A percentile compares a stretch with the other conserved stretches of the same genome.
phyloP scores from a whole-genome alignment of 768 basidiomycete species.

The Xerocomus potaroensis region DNA sequence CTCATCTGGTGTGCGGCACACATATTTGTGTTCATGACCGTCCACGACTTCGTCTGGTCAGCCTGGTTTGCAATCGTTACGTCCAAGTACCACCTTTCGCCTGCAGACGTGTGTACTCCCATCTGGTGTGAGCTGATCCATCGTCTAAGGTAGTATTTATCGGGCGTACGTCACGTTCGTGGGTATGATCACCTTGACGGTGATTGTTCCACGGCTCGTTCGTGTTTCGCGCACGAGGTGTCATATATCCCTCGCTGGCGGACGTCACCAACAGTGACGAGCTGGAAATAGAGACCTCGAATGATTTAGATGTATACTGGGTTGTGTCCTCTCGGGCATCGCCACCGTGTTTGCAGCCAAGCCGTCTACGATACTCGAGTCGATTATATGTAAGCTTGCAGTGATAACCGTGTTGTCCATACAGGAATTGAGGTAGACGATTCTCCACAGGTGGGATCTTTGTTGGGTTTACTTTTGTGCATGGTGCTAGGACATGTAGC shows the following conservation, averaged over 20 bases:
- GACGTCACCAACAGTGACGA: constrained; percentile 1
- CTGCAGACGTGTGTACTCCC: constrained; percentile 19
- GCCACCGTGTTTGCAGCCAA: constrained; percentile 12
- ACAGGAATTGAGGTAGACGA: background rate
- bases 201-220: constrained; percentile 22
- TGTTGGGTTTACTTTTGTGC: constrained; percentile 12
- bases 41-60: constrained; percentile 6
- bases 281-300: constrained; percentile 10
- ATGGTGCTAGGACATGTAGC: constrained; percentile 19
- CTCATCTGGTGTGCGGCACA: constrained; percentile 29
- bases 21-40: constrained; percentile 18
- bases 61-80: constrained; percentile 25
- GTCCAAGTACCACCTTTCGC: constrained; percentile 24
- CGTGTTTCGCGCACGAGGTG: constrained; percentile 17
- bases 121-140: background rate
- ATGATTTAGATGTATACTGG: constrained; percentile 26
- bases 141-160: constrained; percentile 26
- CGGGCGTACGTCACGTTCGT: constrained; percentile 16
- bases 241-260: background rate
- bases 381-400: constrained; percentile 14
- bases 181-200: constrained; percentile 14
- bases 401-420: background rate
- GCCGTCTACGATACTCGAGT: constrained; percentile 1
- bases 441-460: constrained; percentile 14
- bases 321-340: constrained; percentile 14